Evolutionary conservation across 345 rosid genomes (phyloP), one percentile per base, ranked within the genome.

Genomic region (Aethionema arabicum): DNA sequence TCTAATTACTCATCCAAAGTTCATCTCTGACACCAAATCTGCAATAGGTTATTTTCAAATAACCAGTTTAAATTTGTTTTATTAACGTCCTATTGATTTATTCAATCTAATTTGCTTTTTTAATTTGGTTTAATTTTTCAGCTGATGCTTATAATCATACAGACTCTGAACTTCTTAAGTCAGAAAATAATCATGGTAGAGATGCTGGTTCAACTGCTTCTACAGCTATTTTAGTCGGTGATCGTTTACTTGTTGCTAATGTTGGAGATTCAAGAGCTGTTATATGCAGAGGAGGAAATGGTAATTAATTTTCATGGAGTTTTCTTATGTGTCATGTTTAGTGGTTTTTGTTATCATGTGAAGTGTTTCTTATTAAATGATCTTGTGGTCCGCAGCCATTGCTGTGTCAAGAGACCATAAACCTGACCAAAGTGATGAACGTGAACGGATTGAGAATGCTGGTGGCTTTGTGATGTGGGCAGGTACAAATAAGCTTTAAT

Each of bases 401-500:
- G 97, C 97, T 71, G 95, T 84, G 48, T 95, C 99, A 67, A 85
- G 96, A 64, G 99, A 95, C 68, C 99, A 95, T 74, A 95, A 88
- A 76, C 99, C 99, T 7, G 97, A 95, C 69, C 97, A 86, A 76
- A 83, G 80, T 63, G 97, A 95, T 80, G 99, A 95, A 77, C 87
- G 99, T 61, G 97, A 86, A 61, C 82, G 99, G 40, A 95, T 95
- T 68, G 99, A 95, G 78, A 83, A 90, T 75, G 99, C 99, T 11
- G 99, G 97, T 65, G 99, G 99, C 36, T 95, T 95, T 71, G 95
- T 95, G 16, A 90, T 88, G 95, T 95, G 99, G 99, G 99, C 99
- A 68, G 99, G 99, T 85, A 59, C 63, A 40, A 51, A 77, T 58
- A 48, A 42, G 52, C 46, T 32, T 8, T 52, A 6, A 9, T 7